These are phyloP conservation scores for Meredithiella fracta DNA, from an alignment of 2,329 filamentous ascomycete genomes.

Conservation along the genomic window DNA sequence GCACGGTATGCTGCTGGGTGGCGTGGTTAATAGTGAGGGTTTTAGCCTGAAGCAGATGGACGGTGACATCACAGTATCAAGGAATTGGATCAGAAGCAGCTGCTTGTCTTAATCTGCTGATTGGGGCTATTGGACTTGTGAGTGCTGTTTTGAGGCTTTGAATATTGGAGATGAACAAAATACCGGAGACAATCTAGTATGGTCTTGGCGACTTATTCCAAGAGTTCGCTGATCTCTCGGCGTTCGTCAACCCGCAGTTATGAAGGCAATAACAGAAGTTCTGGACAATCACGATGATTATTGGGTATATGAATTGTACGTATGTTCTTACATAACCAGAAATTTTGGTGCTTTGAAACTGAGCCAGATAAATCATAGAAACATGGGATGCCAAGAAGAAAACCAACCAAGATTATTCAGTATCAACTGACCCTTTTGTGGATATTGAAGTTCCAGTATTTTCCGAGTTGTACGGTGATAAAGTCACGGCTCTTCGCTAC, in stretches of 20 bases:
- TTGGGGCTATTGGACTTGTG: background rate
- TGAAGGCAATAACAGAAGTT: background rate
- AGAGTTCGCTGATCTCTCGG: background rate
- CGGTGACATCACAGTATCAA: background rate
- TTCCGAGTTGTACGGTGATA: too few species aligned
- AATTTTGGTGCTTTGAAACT: background rate
- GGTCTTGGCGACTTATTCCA: background rate
- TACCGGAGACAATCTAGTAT: background rate
- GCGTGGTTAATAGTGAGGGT: background rate
- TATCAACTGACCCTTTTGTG: too few species aligned
- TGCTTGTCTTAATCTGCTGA: background rate
- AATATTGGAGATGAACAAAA: background rate
- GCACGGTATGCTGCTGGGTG: background rate
- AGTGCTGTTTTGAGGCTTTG: too few species aligned
- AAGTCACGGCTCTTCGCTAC: too few species aligned
- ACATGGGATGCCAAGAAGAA: background rate
- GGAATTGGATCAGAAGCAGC: background rate
- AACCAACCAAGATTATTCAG: background rate
- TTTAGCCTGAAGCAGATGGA: background rate
- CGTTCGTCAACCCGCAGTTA: background rate
- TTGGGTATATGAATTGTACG: background rate
- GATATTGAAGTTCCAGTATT: too few species aligned
- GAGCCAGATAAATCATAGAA: background rate
- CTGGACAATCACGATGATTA: background rate
- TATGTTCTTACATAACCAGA: background rate